Base-by-base conservation (phyloP, 2,329 filamentous ascomycete species). In the Pseudogymnoascus sp. region DNA sequence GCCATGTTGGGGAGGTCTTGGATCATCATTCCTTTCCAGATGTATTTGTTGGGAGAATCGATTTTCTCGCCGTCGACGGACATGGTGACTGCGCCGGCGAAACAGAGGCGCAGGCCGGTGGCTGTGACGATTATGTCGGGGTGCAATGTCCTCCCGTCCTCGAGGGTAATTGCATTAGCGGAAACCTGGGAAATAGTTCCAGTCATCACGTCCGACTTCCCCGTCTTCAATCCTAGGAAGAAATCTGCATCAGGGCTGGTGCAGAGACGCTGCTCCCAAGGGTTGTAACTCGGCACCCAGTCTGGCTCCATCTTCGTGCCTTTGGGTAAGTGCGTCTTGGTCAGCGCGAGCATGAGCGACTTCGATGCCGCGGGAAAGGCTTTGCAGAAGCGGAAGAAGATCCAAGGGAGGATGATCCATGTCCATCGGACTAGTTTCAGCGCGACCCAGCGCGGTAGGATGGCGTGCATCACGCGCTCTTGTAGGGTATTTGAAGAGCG, bases 221-320 rank as follows among this genome's bases (percentile, higher is more conserved):
- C 74, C 1, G 67, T 72, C 1, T 73, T 73, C 12, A 81, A 69
- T 0, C 76, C 74, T 5, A 70, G 63, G 66, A 76, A 83, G 63
- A 82, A 79, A 67, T 81, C 80, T 0, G 77, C 78, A 29, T 80
- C 75, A 16, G 75, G 72, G 1, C 70, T 82, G 31, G 86, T 76
- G 68, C 88, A 91, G 16, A 91, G 75, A 1, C 89, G 82, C 69
- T 91, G 88, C 62, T 90, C 81, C 85, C 87, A 86, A 0, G 83
- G 84, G 5, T 79, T 79, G 64, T 86, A 86, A 0, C 72, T 70
- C 0, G 83, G 83, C 18, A 76, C 75, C 74, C 85, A 85, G 69
- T 86, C 79, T 1, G 81, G 81, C n/a, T 83, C 78, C 65, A 76
- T 71, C 1, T 76, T 73, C 14, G 84, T 73, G n/a, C 75, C 69